phyloP scores from a whole-genome alignment of 1,284 basidiomycete genomes.

The Cutaneotrichosporon mucoides region DNA sequence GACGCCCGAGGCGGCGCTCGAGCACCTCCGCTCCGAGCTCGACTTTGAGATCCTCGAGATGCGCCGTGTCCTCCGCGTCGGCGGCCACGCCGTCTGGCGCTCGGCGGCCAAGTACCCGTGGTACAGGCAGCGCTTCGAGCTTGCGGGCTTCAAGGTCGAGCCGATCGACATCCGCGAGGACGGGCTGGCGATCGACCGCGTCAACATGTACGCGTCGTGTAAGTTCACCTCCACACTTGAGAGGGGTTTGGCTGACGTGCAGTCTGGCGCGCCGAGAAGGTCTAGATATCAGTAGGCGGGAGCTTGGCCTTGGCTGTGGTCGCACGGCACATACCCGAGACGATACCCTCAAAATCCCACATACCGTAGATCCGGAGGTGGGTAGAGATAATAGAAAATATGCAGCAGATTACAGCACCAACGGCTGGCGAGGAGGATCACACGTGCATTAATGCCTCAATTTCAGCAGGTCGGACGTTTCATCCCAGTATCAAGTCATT shows the following conservation, averaged over 20 bases:
- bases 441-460: too few relatives aligned
- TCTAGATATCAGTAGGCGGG: too few relatives aligned
- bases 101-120: conserved; percentile 68
- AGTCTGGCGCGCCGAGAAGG: conserved; percentile 39
- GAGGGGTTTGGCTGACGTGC: conserved; percentile 13
- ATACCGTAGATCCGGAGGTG: too few relatives aligned
- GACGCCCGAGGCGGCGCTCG: conserved; percentile 42
- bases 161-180: conserved; percentile 53
- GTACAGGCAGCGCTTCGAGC: conserved; percentile 62
- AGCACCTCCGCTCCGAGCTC: conserved; percentile 53
- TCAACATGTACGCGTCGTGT: conserved; percentile 58
- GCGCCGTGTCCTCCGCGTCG: conserved; percentile 58
- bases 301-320: too few relatives aligned
- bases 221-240: conserved; percentile 17
- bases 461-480: too few relatives aligned
- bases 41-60: conserved; percentile 64
- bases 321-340: too few relatives aligned
- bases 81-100: conserved; percentile 67
- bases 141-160: conserved; percentile 54
- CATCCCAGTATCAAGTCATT: too few relatives aligned
- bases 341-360: too few relatives aligned
- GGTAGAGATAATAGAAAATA: too few relatives aligned
- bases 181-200: conserved; percentile 58
- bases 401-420: too few relatives aligned
- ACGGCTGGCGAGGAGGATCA: too few relatives aligned